phyloP scores from a whole-genome alignment of 164 flowering plant genomes.

The Paratinospora sagittata region DNA sequence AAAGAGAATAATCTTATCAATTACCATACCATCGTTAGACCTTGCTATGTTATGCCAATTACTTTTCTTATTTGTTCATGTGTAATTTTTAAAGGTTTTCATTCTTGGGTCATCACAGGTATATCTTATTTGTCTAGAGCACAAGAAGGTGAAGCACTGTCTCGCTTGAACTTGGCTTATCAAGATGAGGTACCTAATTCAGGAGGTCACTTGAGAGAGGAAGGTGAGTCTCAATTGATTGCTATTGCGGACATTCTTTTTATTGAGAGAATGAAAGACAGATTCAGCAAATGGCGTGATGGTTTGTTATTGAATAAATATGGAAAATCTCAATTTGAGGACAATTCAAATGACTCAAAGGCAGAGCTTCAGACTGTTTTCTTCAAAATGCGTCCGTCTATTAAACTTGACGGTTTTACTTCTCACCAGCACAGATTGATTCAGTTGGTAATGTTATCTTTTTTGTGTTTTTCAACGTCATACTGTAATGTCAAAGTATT shows the following conservation, averaged over 20 bases:
- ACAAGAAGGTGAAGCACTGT: constrained; percentile 70
- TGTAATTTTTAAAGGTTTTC: constrained; percentile 19
- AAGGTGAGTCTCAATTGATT: constrained; percentile 32
- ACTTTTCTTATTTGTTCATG: not conserved
- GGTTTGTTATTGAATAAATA: constrained; percentile 30
- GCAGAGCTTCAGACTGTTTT: constrained; percentile 52
- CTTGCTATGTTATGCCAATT: not conserved
- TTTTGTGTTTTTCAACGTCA: no score
- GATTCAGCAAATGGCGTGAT: no score
- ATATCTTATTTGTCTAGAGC: constrained; percentile 85
- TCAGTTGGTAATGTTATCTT: no score
- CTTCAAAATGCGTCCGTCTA: constrained; percentile 73
- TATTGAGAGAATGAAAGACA: constrained; percentile 66
- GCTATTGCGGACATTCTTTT: constrained; percentile 69
- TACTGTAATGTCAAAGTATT: no score
- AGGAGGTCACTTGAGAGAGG: no score
- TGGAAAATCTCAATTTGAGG: constrained; percentile 22
- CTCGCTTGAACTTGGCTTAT: constrained; percentile 25
- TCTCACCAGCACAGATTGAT: constrained; percentile 75
- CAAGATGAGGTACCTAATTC: constrained; percentile 30
- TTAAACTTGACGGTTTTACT: constrained; percentile 61
- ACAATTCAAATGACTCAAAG: constrained; percentile 25
- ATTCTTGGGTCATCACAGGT: no score
- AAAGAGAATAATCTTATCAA: no score
- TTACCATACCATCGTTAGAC: no score